Conservation (phyloP, 768 basidiomycete species). For the Boletus huronensis region DNA sequence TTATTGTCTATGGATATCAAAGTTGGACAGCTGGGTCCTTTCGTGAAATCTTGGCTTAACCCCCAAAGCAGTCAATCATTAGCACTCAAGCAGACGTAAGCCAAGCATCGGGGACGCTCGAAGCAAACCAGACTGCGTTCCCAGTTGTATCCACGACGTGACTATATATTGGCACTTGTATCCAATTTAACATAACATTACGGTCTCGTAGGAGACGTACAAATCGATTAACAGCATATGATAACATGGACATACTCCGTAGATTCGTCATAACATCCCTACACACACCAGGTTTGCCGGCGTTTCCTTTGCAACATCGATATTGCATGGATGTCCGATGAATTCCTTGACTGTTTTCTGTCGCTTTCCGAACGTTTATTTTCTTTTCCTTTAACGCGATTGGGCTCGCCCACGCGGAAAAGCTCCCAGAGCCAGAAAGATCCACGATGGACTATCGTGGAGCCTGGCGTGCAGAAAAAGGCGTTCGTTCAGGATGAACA, state of each 20-base stretch:
- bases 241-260: constrained; percentile 27
- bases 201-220: constrained; percentile 26
- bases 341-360: neutral
- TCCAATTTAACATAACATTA: constrained; percentile 30
- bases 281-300: neutral
- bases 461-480: constrained; percentile 13
- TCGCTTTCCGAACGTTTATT: neutral
- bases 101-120: too few species aligned
- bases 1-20: neutral
- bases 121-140: neutral
- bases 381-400: neutral
- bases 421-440: neutral
- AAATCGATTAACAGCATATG: constrained; percentile 31
- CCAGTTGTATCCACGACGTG: neutral
- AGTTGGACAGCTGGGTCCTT: neutral
- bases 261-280: constrained; percentile 10
- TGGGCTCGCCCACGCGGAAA: neutral
- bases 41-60: neutral
- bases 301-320: constrained; percentile 1
- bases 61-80: too few species aligned
- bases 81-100: too few species aligned
- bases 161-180: constrained; percentile 7
- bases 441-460: constrained; percentile 15
- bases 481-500: constrained; percentile 12
- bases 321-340: neutral